phyloP scores from a whole-genome alignment of 73 alveolate species.

The Blepharisma japonicum region DNA sequence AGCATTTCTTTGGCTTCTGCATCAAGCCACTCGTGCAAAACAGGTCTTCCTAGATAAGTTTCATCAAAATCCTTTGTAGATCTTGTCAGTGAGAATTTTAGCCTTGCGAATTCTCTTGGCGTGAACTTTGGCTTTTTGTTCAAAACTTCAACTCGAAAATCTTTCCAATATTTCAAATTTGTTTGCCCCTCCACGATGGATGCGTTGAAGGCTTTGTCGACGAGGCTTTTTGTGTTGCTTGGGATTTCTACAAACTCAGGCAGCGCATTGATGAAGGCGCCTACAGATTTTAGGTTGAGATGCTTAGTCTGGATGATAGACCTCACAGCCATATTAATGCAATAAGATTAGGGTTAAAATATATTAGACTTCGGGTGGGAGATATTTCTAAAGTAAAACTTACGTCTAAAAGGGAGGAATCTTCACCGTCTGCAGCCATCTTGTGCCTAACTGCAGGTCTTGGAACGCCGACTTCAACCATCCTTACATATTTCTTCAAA shows the following conservation, averaged over 20 bases:
- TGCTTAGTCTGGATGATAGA: background rate
- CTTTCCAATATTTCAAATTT: conserved; percentile 15
- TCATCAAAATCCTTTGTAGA: background rate
- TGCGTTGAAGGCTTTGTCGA: conserved; percentile 1
- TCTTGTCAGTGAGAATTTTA: background rate
- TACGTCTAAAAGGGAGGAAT: background rate
- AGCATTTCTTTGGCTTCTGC: background rate
- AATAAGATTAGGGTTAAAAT: too few species aligned
- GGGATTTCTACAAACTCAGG: conserved; percentile 25
- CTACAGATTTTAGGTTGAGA: background rate
- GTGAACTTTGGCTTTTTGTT: conserved; percentile 17
- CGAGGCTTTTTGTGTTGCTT: background rate
- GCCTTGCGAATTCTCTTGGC: conserved; percentile 26
- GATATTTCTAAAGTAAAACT: too few species aligned
- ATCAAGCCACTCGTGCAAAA: conserved; percentile 14
- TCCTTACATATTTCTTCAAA: background rate
- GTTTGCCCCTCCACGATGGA: background rate
- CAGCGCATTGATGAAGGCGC: background rate
- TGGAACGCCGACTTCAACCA: conserved; percentile 23
- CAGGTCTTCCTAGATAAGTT: conserved; percentile 15
- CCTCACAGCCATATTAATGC: conserved; percentile 13
- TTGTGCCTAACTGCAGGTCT: conserved; percentile 16
- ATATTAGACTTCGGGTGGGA: too few species aligned
- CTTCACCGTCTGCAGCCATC: conserved; percentile 20
- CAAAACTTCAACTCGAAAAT: conserved; percentile 10